Percentiles rank a stretch among this genome's conserved stretches.
These are phyloP conservation scores for Cladosporium phlei DNA, from an alignment of 2,329 filamentous ascomycete species.

Conservation along the genomic window DNA sequence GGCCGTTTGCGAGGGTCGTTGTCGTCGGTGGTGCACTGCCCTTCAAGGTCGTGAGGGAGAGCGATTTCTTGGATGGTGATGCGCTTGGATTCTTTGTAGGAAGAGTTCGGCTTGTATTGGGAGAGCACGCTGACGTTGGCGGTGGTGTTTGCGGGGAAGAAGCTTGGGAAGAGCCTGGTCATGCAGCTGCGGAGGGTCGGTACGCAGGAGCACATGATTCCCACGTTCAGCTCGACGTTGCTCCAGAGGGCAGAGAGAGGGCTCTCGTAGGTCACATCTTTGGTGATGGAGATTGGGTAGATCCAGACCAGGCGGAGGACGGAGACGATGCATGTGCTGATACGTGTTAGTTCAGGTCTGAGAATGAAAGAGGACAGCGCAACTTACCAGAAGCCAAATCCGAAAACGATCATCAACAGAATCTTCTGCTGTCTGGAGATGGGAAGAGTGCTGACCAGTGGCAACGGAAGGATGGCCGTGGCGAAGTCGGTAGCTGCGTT, in stretches of 20 bases:
- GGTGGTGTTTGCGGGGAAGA: conserved; percentile 17
- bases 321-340: conserved; percentile 26
- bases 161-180: conserved; percentile 24
- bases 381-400: conserved; percentile 23
- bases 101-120: background rate
- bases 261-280: conserved; percentile 26
- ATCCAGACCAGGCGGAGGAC: conserved; percentile 26
- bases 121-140: background rate
- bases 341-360: conserved; percentile 11
- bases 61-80: conserved; percentile 8
- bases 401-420: conserved; percentile 33
- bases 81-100: conserved; percentile 1
- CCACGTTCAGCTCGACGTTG: conserved; percentile 26
- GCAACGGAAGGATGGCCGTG: conserved; percentile 31
- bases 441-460: conserved; percentile 28
- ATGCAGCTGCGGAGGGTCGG: conserved; percentile 27
- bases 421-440: conserved; percentile 28
- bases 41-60: conserved; percentile 2
- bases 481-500: conserved; percentile 33
- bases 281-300: conserved; percentile 22
- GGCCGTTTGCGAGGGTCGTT: background rate
- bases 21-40: background rate
- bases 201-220: conserved; percentile 27
- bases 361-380: background rate
- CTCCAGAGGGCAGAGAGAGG: conserved; percentile 26